Conservation (phyloP, 2,329 filamentous ascomycete species). For the Penicillium oxalicum region DNA sequence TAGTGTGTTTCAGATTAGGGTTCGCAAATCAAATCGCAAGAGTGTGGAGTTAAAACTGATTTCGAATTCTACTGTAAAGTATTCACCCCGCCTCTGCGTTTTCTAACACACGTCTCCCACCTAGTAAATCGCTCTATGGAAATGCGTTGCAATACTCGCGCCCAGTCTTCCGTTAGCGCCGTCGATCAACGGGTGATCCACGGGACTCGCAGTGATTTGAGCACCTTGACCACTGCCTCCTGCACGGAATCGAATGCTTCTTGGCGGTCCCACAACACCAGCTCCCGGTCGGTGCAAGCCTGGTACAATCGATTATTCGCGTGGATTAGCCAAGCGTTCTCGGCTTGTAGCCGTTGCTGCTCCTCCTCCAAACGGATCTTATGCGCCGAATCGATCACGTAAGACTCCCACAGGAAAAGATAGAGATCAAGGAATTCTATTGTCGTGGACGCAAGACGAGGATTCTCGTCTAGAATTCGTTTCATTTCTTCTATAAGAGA, state of each 20-base stretch:
- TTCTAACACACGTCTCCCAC: background rate
- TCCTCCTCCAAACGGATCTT: constrained; percentile 6
- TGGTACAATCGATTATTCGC: background rate
- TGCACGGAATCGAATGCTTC: background rate
- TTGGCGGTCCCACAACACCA: constrained; percentile 1
- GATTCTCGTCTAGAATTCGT: background rate
- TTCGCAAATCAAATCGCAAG: constrained; percentile 1
- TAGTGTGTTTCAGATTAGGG: constrained; percentile 3
- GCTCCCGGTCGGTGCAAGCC: constrained; percentile 1
- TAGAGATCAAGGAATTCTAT: constrained; percentile 3
- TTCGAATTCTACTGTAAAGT: too few relatives aligned
- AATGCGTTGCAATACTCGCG: background rate
- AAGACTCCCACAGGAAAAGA: constrained; percentile 6
- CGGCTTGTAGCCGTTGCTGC: background rate
- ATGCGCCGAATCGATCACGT: constrained; percentile 4
- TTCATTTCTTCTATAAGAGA: background rate
- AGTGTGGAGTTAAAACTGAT: constrained; percentile 1
- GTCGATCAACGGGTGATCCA: background rate
- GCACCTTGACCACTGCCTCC: background rate
- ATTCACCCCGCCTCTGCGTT: too few relatives aligned
- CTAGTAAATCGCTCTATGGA: background rate
- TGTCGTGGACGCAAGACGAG: background rate
- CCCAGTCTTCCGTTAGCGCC: background rate
- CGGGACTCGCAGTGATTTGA: background rate
- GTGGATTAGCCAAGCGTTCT: background rate